Percentiles rank a stretch among this genome's conserved stretches.
These are phyloP conservation scores for Rhodosporidiobolus odoratus DNA, from an alignment of 768 basidiomycete genomes.

Conservation along the genomic window DNA sequence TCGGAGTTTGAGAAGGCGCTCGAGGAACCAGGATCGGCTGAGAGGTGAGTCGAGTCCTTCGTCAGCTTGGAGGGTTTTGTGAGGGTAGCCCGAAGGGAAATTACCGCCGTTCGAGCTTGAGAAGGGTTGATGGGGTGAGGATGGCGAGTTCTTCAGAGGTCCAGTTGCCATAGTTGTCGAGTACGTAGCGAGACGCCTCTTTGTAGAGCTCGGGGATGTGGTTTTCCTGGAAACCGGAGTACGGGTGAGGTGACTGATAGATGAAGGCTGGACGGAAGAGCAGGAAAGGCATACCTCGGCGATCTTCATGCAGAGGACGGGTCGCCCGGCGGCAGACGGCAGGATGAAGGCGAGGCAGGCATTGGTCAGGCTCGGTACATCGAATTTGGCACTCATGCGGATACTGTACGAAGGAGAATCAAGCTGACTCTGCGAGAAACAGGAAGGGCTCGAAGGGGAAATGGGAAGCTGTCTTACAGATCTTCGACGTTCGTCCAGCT, in stretches of 20 bases:
- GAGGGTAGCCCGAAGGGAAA: too few species aligned
- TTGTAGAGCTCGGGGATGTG: constrained; percentile 54
- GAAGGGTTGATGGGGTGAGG: constrained; percentile 69
- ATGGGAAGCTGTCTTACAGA: constrained; percentile 44
- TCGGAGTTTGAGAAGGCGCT: constrained; percentile 85
- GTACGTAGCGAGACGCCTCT: constrained; percentile 82
- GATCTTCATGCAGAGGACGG: constrained; percentile 77
- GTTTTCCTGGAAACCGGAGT: not conserved
- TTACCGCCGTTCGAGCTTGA: constrained; percentile 74
- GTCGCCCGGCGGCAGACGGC: constrained; percentile 84
- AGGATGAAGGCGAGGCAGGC: constrained; percentile 82
- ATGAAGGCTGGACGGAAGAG: not conserved
- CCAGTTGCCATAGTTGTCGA: constrained; percentile 47
- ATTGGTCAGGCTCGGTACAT: constrained; percentile 24
- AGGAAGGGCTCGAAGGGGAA: too few species aligned
- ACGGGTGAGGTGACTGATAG: too few species aligned
- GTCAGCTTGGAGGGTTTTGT: too few species aligned
- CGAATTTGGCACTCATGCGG: constrained; percentile 26
- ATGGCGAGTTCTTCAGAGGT: constrained; percentile 41
- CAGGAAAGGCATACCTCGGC: constrained; percentile 56
- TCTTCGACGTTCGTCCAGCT: constrained; percentile 93
- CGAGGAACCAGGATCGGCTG: constrained; percentile 90
- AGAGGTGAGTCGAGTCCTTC: not conserved
- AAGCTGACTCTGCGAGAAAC: not conserved
- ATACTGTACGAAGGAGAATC: not conserved